A percentile compares a stretch with the other conserved stretches of the same genome.
phyloP scores from a whole-genome alignment of 192 early-diverging fungal genomes.

The Pilobolus umbonatus region DNA sequence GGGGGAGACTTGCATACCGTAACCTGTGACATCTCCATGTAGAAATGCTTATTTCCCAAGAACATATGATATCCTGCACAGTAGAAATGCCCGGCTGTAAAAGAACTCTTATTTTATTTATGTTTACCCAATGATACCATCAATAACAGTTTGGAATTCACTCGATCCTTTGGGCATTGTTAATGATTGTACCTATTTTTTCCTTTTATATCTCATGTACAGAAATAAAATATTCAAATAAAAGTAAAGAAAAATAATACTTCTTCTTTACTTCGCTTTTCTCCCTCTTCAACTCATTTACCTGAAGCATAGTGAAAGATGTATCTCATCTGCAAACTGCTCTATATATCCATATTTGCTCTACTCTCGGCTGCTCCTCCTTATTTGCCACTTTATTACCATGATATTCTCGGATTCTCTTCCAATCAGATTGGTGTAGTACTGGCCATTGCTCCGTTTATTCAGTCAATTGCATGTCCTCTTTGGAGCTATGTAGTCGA shows the following conservation, averaged over 20 bases:
- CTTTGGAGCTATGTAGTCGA: conserved; percentile 33
- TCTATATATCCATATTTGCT: conserved; percentile 25
- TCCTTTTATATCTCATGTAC: background rate
- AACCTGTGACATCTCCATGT: too few relatives aligned
- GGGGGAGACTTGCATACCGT: too few relatives aligned
- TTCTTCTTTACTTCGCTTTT: background rate
- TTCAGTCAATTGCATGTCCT: conserved; percentile 33
- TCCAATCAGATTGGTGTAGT: conserved; percentile 32
- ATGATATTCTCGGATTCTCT: conserved; percentile 17
- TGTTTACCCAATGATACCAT: background rate
- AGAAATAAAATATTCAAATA: background rate
- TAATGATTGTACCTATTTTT: background rate
- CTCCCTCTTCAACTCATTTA: background rate
- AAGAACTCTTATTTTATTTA: too few relatives aligned
- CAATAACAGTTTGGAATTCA: conserved; percentile 7
- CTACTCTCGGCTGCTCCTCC: conserved; percentile 18
- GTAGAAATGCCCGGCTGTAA: too few relatives aligned
- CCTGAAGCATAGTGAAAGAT: background rate
- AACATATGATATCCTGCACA: too few relatives aligned
- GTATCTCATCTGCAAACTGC: conserved; percentile 22
- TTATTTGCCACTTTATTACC: conserved; percentile 33
- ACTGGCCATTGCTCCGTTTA: conserved; percentile 35
- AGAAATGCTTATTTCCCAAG: too few relatives aligned
- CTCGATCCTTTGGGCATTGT: conserved; percentile 10
- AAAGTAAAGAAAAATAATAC: background rate